Base-by-base conservation (phyloP, 192 early-diverging fungal species). In the Glomus cerebriforme region DNA sequence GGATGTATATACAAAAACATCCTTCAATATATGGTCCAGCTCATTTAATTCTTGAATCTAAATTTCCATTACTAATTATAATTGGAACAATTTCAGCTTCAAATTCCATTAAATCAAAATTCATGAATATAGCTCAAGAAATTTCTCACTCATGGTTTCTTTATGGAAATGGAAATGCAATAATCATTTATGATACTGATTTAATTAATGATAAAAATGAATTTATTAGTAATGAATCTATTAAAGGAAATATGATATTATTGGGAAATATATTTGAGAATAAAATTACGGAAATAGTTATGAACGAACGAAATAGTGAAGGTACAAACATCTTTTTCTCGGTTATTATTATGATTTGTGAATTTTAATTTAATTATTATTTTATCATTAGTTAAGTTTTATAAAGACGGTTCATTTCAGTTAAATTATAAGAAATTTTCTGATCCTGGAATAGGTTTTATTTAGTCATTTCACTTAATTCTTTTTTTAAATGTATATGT, bases 1-100 rank as follows among this genome's bases (percentile, higher is more conserved):
- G 83, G 86, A 17, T 26, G 0, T 22, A 77, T 24, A 77, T 73
- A 8, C 89, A 93, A 78, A 81, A 91, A 17, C 82, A 91, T 80
- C 84, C 85, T 34, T 83, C 83, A 29, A 92, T 89, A 8, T 92
- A 94, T 81, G 93, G 93, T 8, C 92, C 93, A 8, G 86, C 87
- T 8, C 66, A 75, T 43, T 62, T 78, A 27, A 86, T 89, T 59
- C 81, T 82, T 31, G 82, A 84, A 67, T 79, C 80, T 9, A 82
- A 45, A 13, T 80, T 84, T 35, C 90, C 90, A 27, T 84, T 91
- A 47, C 47, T 81, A 7, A 87, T 92, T 65, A 84, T 91, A 4
- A 75, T 90, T 19, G 73, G 73, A 37, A 75, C 47, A 29, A 22
- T 9, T 35, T 35, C 31, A 12, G n/a, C 4, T 63, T 47, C 39